phyloP scores from a whole-genome alignment of 2,329 filamentous ascomycete species.

The Hyphodiscus sp. region DNA sequence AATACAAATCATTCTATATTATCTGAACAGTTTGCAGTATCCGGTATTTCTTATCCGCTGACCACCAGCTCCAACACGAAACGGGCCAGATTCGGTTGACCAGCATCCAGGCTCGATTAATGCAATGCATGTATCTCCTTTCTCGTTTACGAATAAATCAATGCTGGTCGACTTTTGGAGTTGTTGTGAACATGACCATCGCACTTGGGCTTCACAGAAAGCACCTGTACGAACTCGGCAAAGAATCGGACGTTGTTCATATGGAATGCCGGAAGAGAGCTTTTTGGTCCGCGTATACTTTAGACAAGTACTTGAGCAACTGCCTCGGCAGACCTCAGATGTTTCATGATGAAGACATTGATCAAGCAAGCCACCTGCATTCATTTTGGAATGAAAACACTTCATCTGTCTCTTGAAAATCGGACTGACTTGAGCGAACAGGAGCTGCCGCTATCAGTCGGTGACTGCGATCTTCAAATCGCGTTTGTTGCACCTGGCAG shows the following conservation, averaged over 20 bases:
- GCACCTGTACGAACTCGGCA: conserved; percentile 12
- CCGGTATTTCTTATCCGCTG: conserved; percentile 24
- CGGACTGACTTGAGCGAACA: not conserved
- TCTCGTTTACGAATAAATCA: conserved; percentile 31
- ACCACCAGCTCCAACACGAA: conserved; percentile 30
- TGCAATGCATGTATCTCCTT: conserved; percentile 31
- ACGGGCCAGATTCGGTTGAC: conserved; percentile 29
- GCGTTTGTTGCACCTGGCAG: conserved; percentile 18
- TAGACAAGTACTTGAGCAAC: conserved; percentile 59
- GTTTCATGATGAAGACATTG: conserved; percentile 60
- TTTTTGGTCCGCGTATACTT: conserved; percentile 59
- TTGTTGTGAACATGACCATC: conserved; percentile 29
- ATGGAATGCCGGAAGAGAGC: conserved; percentile 46
- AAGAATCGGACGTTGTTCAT: conserved; percentile 32
- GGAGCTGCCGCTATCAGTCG: conserved; percentile 46
- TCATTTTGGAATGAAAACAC: not conserved
- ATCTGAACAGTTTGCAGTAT: conserved; percentile 16
- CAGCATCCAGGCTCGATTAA: conserved; percentile 36
- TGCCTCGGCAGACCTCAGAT: conserved; percentile 54
- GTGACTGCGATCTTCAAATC: conserved; percentile 40
- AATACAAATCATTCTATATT: conserved; percentile 9
- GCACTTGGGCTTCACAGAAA: conserved; percentile 30
- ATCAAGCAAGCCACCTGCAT: conserved; percentile 34
- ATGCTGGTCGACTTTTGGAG: conserved; percentile 32
- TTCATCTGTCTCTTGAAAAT: not conserved